Conservation (phyloP, 495 filamentous ascomycete genomes). For the Podospora australis region DNA sequence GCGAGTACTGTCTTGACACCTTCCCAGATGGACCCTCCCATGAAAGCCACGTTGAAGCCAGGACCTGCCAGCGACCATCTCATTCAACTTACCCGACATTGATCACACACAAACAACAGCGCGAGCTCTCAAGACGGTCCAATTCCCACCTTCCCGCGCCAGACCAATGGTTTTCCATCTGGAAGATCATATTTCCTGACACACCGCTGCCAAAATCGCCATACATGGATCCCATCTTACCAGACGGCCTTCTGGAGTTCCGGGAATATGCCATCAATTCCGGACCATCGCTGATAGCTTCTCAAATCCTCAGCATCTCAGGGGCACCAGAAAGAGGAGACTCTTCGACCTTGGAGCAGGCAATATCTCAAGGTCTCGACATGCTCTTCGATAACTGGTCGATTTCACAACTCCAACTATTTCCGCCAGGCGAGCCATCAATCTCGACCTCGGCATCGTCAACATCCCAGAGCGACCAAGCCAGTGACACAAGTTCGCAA, state of each 20-base stretch:
- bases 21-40: not conserved
- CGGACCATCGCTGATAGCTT: not conserved
- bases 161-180: not conserved
- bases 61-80: not conserved
- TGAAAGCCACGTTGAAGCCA: not conserved
- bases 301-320: not conserved
- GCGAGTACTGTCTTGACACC: not conserved
- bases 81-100: not conserved
- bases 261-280: not conserved
- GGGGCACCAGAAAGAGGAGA: not conserved
- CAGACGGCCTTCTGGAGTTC: not conserved
- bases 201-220: not conserved
- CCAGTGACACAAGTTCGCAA: no score
- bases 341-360: not conserved
- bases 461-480: no score
- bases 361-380: not conserved
- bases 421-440: no score
- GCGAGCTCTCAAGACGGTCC: not conserved
- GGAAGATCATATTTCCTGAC: not conserved
- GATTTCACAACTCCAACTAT: no score
- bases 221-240: not conserved
- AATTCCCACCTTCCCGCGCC: not conserved
- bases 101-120: slow-evolving; percentile 1
- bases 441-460: no score
- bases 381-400: not conserved